Evolutionary conservation across 1,139 yeast genomes (phyloP), one percentile per base, ranked within the genome.

Genomic region (Candida sanyaensis): DNA sequence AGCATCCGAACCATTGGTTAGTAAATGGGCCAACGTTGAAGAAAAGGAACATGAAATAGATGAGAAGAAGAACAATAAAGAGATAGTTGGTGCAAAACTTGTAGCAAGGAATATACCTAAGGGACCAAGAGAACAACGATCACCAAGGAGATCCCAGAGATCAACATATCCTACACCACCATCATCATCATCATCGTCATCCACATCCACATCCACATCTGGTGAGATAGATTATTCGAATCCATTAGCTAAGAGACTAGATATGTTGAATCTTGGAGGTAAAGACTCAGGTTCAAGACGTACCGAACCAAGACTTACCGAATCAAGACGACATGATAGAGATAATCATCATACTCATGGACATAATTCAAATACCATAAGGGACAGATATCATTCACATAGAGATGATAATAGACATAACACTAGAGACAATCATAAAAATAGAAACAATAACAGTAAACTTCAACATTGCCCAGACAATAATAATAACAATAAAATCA

Each of bases 161-260:
- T 23, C 28, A 3, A 7, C 5, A 1, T 36, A 36, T 24, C 39
- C 29, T n/a, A 36, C 29, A 11, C 39, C 39, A n/a, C 39, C 39
- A 24, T 10, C 39, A 11, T 36, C 39, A 3, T 28, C 21, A n/a
- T n/a, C n/a, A n/a, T n/a, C n/a, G n/a, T n/a, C n/a, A n/a, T n/a
- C n/a, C n/a, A n/a, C n/a, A 17, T 17, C 21, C 21, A 17, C 21
- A 17, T 17, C 21, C 3, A 17, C 21, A 17, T 17, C 21, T 17
- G 21, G 21, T 17, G 39, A 36, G 9, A 34, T 45, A 10, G 59
- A 55, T 8, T 57, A 50, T 2, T 10, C 26, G 6, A 56, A 56
- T 43, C 52, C 60, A 11, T 54, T 64, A 30, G 66, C 67, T 4
- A 53, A 58, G 6, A 55, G 64, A 44, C 50, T 63, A 17, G 68